These are phyloP conservation scores for Yamadazyma triangularis DNA, from an alignment of 1,139 yeast species.

Conservation along the genomic window DNA sequence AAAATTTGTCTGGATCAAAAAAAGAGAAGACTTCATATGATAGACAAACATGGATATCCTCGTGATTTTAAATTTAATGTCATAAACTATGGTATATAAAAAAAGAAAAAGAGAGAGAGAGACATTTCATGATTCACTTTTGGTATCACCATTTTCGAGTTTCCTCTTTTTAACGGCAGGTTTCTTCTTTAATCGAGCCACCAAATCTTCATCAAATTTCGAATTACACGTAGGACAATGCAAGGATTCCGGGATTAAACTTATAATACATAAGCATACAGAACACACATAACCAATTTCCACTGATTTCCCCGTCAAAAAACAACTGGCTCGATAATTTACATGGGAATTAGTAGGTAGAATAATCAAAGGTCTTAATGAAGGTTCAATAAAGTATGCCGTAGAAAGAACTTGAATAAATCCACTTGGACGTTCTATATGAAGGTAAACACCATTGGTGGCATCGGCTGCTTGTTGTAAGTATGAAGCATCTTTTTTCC, in stretches of 20 bases:
- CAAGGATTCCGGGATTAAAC: constrained; percentile 55
- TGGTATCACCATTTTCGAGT: constrained; percentile 12
- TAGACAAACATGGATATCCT: constrained; percentile 49
- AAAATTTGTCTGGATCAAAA: constrained; percentile 27
- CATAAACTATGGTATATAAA: constrained; percentile 21
- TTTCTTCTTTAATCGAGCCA: constrained; percentile 38
- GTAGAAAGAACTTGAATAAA: constrained; percentile 61
- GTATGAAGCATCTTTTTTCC: constrained; percentile 66
- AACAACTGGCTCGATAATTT: constrained; percentile 93
- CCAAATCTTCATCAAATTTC: constrained; percentile 48
- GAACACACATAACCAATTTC: constrained; percentile 95
- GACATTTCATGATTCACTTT: too few species aligned
- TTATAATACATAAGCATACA: constrained; percentile 82
- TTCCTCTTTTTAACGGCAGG: constrained; percentile 51
- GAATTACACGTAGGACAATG: constrained; percentile 53
- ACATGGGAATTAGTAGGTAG: constrained; percentile 84
- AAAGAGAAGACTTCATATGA: constrained; percentile 43
- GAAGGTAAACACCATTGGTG: constrained; percentile 84
- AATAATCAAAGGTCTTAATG: constrained; percentile 66
- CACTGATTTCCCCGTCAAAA: constrained; percentile 79
- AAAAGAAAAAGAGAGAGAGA: too few species aligned
- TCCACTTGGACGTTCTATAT: constrained; percentile 70
- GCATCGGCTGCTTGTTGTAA: constrained; percentile 96
- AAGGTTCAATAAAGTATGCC: constrained; percentile 81
- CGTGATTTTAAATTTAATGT: constrained; percentile 34